A percentile compares a stretch with the other conserved stretches of the same genome.
These are phyloP conservation scores for Teratosphaeria gauchensis DNA, from an alignment of 2,329 filamentous ascomycete genomes.

Conservation along the genomic window DNA sequence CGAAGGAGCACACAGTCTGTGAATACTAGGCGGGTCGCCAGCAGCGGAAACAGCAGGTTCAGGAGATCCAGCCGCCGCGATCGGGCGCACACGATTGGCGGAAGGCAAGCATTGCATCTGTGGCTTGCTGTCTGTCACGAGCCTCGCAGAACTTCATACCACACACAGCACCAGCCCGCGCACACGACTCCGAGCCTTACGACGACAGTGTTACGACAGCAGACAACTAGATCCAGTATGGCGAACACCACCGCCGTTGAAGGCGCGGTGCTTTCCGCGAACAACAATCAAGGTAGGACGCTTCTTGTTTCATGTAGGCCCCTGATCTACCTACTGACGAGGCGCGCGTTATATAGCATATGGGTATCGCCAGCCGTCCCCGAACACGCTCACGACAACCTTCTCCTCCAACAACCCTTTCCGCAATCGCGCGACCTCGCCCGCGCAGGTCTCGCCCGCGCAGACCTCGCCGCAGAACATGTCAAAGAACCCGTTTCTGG, in stretches of 20 bases:
- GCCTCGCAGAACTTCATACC: background rate
- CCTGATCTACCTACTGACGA: background rate
- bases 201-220: background rate
- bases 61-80: background rate
- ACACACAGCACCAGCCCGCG: background rate
- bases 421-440: constrained; percentile 59
- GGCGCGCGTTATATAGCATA: constrained; percentile 1
- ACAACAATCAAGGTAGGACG: background rate
- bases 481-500: constrained; percentile 70
- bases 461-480: constrained; percentile 10
- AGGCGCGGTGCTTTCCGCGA: background rate
- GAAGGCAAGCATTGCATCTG: background rate
- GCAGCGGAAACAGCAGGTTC: background rate
- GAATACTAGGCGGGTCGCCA: background rate
- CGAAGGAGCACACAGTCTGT: background rate
- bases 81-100: background rate
- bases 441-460: constrained; percentile 5
- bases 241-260: constrained; percentile 1
- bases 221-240: background rate
- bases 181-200: background rate
- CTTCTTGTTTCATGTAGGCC: constrained; percentile 2
- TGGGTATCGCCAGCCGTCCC: constrained; percentile 38
- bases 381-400: constrained; percentile 47
- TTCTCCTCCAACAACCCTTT: constrained; percentile 70
- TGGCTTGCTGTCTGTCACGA: background rate